phyloP scores from a whole-genome alignment of 257 asterid genomes.

The Lantana camara region DNA sequence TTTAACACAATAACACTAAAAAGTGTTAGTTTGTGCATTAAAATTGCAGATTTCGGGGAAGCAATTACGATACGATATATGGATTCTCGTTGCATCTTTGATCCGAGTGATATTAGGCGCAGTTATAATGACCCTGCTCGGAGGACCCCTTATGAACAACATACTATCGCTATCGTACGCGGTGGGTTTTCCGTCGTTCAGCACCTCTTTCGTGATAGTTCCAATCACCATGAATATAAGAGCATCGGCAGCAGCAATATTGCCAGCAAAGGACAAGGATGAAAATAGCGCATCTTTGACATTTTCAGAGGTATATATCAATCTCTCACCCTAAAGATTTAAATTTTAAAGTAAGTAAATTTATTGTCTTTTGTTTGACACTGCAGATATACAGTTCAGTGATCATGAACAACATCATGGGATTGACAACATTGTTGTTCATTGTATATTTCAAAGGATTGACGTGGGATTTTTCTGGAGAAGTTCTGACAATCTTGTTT shows the following conservation, averaged over 20 bases:
- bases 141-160: conserved; percentile 52
- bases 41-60: conserved; percentile 50
- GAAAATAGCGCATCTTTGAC: conserved; percentile 58
- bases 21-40: too few species aligned
- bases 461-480: conserved; percentile 67
- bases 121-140: conserved; percentile 46
- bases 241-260: conserved; percentile 44
- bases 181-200: conserved; percentile 49
- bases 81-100: conserved; percentile 36
- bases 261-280: conserved; percentile 56
- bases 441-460: conserved; percentile 57
- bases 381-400: conserved; percentile 59
- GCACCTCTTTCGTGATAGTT: conserved; percentile 59
- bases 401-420: conserved; percentile 65
- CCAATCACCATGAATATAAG: conserved; percentile 60
- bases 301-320: conserved; percentile 71
- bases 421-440: conserved; percentile 50
- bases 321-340: not conserved
- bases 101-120: conserved; percentile 48
- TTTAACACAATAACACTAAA: too few species aligned
- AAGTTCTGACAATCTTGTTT: conserved; percentile 50
- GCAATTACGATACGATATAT: conserved; percentile 16
- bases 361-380: too few species aligned
- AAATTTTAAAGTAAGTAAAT: too few species aligned
- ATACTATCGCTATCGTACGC: conserved; percentile 45